A percentile compares a stretch with the other conserved stretches of the same genome.
These are phyloP conservation scores for Nothophoma quercina DNA, from an alignment of 2,329 filamentous ascomycete genomes.

Conservation along the genomic window DNA sequence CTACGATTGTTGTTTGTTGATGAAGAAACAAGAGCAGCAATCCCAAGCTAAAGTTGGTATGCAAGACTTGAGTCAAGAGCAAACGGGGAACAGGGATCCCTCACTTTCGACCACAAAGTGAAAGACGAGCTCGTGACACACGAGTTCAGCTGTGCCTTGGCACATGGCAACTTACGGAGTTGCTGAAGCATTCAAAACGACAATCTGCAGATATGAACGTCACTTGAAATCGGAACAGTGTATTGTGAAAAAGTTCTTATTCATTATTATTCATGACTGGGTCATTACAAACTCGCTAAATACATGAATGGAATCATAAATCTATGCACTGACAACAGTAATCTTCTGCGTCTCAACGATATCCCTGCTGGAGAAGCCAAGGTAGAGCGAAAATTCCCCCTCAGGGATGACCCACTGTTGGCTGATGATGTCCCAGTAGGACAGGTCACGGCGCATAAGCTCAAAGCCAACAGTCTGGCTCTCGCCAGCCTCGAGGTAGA, in stretches of 20 bases:
- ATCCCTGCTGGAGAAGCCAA: slow-evolving; percentile 40
- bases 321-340: slow-evolving; percentile 25
- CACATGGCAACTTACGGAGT: no score
- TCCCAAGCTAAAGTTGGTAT: no score
- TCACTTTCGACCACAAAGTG: no score
- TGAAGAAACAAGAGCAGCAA: no score
- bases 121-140: no score
- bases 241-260: neutral
- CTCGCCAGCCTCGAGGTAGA: slow-evolving; percentile 62
- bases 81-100: no score
- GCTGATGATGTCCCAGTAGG: slow-evolving; percentile 78
- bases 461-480: slow-evolving; percentile 70
- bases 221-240: no score
- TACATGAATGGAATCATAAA: neutral
- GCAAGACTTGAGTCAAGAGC: no score
- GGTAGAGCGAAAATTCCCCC: slow-evolving; percentile 46
- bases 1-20: no score
- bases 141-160: no score
- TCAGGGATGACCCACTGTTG: slow-evolving; percentile 79
- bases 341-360: slow-evolving; percentile 29
- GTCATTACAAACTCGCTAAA: slow-evolving; percentile 14
- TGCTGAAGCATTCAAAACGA: no score
- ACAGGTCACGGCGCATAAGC: slow-evolving; percentile 80
- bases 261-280: slow-evolving; percentile 7
- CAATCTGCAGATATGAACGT: no score